Evolutionary conservation across 352 stramenopile species (phyloP).

Genomic region (Globisporangium spinosum): DNA sequence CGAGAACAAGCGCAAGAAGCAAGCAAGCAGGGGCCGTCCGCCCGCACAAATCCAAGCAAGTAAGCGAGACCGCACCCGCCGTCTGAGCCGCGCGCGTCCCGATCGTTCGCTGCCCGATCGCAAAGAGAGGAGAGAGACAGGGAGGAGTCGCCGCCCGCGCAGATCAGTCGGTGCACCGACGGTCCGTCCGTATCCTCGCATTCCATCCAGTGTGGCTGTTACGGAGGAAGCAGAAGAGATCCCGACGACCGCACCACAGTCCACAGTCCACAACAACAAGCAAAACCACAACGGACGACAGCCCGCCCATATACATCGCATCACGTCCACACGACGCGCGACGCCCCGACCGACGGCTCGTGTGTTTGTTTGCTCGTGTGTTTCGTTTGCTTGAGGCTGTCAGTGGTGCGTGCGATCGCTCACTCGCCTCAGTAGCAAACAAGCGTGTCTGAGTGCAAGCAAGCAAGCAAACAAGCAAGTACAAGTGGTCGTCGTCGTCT

Average conservation of each 20-base stretch:
- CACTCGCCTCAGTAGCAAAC: neutral
- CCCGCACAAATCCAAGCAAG: neutral
- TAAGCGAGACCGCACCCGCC: neutral
- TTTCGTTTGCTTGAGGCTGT: neutral
- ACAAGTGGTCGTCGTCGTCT: neutral
- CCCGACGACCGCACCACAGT: constrained; percentile 6
- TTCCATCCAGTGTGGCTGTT: neutral
- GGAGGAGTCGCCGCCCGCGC: neutral
- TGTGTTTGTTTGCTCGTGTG: neutral
- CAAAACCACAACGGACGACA: constrained; percentile 7
- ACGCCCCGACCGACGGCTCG: neutral
- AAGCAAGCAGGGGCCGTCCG: neutral
- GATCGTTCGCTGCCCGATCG: neutral
- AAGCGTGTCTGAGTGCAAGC: neutral
- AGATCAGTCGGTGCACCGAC: constrained; percentile 8
- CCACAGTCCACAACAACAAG: neutral
- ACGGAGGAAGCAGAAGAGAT: constrained; percentile 4
- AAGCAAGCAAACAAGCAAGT: neutral
- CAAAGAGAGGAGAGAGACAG: constrained; percentile 5
- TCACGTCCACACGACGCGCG: neutral
- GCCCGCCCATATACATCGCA: neutral
- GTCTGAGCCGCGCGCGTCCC: neutral
- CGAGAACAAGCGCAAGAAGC: neutral
- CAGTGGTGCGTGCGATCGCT: neutral
- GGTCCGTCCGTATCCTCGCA: neutral